Conservation (phyloP, 176 grass and related monocot genomes). For the Eleusine indica region DNA sequence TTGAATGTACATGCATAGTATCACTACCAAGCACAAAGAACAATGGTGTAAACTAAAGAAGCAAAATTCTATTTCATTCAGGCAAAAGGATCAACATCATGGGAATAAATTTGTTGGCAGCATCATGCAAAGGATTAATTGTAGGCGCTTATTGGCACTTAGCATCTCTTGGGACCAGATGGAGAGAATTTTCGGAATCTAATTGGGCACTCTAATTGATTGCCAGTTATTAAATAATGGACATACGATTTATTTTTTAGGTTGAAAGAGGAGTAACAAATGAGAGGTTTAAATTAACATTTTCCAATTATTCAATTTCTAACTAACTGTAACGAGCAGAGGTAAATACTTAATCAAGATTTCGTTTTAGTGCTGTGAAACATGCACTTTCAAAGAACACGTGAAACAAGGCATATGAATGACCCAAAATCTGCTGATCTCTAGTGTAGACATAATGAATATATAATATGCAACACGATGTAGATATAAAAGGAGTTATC, state of each 20-base stretch:
- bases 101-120: neutral
- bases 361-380: neutral
- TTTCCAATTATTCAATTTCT: neutral
- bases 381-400: neutral
- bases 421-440: slow-evolving; percentile 2
- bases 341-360: neutral
- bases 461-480: neutral
- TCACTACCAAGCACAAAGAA: neutral
- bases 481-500: neutral
- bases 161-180: neutral
- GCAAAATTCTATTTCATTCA: neutral
- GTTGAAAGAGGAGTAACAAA: neutral
- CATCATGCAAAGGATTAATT: neutral
- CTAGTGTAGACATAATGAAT: neutral
- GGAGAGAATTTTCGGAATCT: neutral
- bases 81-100: neutral
- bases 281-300: slow-evolving; percentile 1
- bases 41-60: neutral
- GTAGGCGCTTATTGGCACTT: neutral
- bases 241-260: neutral
- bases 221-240: neutral
- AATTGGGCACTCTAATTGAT: neutral
- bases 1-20: neutral
- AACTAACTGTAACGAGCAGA: neutral
- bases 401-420: neutral